Evolutionary conservation across 331 rosid species (phyloP).

Genomic region (Pyracantha coccinea): DNA sequence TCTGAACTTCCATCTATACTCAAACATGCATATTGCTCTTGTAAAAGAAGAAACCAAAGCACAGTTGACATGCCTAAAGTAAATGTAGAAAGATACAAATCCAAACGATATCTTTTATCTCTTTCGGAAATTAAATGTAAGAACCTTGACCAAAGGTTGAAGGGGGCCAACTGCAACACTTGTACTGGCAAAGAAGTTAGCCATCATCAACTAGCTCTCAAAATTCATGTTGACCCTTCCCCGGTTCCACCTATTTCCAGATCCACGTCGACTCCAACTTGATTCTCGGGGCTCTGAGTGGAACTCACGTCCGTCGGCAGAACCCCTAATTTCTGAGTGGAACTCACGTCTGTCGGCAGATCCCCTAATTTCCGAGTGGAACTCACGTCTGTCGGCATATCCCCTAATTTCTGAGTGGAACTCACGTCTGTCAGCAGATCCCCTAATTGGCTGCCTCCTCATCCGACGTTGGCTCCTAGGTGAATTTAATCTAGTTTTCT

Average conservation of each 20-base stretch:
- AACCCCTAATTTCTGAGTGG: conserved; percentile 25
- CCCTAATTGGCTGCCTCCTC: conserved; percentile 30
- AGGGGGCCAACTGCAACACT: conserved; percentile 8
- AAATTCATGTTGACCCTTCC: conserved; percentile 24
- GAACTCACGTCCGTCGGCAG: conserved; percentile 27
- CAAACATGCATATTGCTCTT: neutral
- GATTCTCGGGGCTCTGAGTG: conserved; percentile 33
- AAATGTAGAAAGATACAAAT: neutral
- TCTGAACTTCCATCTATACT: neutral
- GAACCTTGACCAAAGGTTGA: neutral
- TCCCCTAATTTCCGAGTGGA: conserved; percentile 22
- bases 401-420: neutral
- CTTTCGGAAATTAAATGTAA: too few relatives aligned
- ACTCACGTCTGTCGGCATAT: conserved; percentile 10
- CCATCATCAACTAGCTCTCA: conserved; percentile 21
- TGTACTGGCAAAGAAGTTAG: neutral
- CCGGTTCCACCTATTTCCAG: conserved; percentile 37
- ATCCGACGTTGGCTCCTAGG: conserved; percentile 24
- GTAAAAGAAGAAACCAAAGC: conserved; percentile 4
- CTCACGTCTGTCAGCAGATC: conserved; percentile 30
- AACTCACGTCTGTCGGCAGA: conserved; percentile 23
- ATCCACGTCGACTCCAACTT: conserved; percentile 27
- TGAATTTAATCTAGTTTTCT: conserved; percentile 22
- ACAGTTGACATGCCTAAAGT: neutral
- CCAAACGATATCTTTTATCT: too few relatives aligned